These are phyloP conservation scores for Pneumocystis jirovecii DNA, from an alignment of 1,139 yeast genomes.

Conservation along the genomic window DNA sequence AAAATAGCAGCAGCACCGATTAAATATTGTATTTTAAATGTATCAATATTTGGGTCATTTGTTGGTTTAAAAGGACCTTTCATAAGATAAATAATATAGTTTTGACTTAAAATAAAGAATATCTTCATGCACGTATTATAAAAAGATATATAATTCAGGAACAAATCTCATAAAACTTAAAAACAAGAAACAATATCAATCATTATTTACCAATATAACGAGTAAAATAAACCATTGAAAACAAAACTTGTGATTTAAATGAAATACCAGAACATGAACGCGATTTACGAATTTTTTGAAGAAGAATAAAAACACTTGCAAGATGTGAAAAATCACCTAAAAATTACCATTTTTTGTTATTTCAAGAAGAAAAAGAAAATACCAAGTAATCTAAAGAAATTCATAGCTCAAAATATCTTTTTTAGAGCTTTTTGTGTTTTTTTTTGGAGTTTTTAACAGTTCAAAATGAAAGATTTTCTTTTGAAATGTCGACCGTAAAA, in stretches of 20 bases:
- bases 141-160: constrained; percentile 35
- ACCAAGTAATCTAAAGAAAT: neutral
- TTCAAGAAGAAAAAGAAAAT: neutral
- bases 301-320: constrained; percentile 59
- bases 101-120: constrained; percentile 58
- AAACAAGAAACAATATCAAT: neutral
- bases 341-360: neutral
- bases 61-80: constrained; percentile 39
- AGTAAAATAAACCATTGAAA: constrained; percentile 60
- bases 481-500: neutral
- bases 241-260: constrained; percentile 70
- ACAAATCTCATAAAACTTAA: constrained; percentile 18
- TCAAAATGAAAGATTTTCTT: neutral
- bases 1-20: constrained; percentile 46
- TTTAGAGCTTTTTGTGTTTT: neutral
- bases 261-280: constrained; percentile 72
- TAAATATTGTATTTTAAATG: constrained; percentile 61
- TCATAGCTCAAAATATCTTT: neutral
- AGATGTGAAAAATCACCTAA: constrained; percentile 68
- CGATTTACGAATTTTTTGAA: constrained; percentile 52
- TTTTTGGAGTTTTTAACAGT: neutral
- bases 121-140: constrained; percentile 74
- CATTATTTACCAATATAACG: constrained; percentile 48
- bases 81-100: constrained; percentile 65
- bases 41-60: constrained; percentile 50